These are phyloP conservation scores for Diaporthe eres DNA, from an alignment of 2,329 filamentous ascomycete genomes.

Conservation along the genomic window DNA sequence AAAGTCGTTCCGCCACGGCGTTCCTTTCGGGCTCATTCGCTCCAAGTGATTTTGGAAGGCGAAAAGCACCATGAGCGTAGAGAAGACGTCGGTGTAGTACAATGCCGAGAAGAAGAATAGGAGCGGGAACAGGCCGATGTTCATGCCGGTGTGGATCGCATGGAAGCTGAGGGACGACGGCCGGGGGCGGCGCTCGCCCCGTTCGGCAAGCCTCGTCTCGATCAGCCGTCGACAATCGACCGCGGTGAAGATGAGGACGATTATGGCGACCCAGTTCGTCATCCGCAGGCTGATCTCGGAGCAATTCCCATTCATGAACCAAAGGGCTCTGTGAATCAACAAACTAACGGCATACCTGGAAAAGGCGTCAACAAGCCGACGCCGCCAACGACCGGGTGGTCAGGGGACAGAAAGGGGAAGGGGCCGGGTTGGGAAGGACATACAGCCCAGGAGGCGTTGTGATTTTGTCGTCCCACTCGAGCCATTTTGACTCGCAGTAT, in stretches of 20 bases:
- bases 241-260: constrained; percentile 60
- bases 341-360: constrained; percentile 63
- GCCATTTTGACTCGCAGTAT: constrained; percentile 83
- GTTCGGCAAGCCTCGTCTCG: constrained; percentile 58
- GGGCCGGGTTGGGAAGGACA: constrained; percentile 43
- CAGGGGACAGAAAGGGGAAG: constrained; percentile 39
- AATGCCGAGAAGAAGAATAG: constrained; percentile 96
- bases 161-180: constrained; percentile 53
- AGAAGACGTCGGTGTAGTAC: constrained; percentile 94
- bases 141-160: constrained; percentile 76
- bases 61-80: constrained; percentile 80
- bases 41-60: constrained; percentile 73
- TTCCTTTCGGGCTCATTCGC: constrained; percentile 55
- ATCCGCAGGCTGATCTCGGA: constrained; percentile 60
- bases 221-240: constrained; percentile 67
- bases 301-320: constrained; percentile 50
- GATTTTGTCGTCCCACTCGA: constrained; percentile 94
- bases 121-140: constrained; percentile 87
- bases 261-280: constrained; percentile 62
- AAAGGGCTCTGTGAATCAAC: constrained; percentile 52
- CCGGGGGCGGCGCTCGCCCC: constrained; percentile 41
- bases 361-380: constrained; percentile 42
- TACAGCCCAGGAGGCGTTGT: constrained; percentile 94
- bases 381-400: constrained; percentile 43
- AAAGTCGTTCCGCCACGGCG: constrained; percentile 57